phyloP scores from a whole-genome alignment of 257 asterid species.

The Misopates orontium region DNA sequence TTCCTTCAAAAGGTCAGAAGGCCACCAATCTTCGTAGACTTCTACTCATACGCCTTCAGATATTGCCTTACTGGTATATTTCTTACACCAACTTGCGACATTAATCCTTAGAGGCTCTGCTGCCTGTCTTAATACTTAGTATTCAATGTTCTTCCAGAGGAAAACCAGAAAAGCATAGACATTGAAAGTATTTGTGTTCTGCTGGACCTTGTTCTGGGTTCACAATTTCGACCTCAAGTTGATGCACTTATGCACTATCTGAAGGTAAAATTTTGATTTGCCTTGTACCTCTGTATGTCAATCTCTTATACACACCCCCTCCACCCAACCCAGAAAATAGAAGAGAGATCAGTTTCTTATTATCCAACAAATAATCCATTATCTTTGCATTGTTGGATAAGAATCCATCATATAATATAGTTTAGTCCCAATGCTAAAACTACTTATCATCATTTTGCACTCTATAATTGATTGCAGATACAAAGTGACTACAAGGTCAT shows the following conservation, averaged over 20 bases:
- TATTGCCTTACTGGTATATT: constrained; percentile 76
- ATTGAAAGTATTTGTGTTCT: constrained; percentile 67
- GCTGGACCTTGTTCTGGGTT: constrained; percentile 72
- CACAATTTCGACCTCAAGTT: constrained; percentile 59
- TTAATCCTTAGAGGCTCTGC: constrained; percentile 6
- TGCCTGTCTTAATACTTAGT: not conserved
- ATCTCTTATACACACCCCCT: constrained; percentile 1
- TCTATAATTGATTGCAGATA: constrained; percentile 41
- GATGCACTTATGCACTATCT: constrained; percentile 68
- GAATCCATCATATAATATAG: not conserved
- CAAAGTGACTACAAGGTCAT: constrained; percentile 85
- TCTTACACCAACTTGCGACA: constrained; percentile 5
- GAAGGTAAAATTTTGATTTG: constrained; percentile 47
- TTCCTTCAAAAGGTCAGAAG: constrained; percentile 57
- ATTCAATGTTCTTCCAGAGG: constrained; percentile 55
- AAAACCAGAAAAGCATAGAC: constrained; percentile 78
- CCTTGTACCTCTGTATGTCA: not conserved
- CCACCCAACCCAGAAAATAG: not conserved
- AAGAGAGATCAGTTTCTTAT: not conserved
- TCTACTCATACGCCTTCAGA: constrained; percentile 63
- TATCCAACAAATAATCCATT: not conserved
- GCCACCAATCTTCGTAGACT: constrained; percentile 60
- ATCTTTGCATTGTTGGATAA: not conserved
- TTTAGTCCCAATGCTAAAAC: not conserved
- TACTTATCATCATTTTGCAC: constrained; percentile 5